Conservation (phyloP, 805 yeast genomes). For the Candida nemodendra region DNA sequence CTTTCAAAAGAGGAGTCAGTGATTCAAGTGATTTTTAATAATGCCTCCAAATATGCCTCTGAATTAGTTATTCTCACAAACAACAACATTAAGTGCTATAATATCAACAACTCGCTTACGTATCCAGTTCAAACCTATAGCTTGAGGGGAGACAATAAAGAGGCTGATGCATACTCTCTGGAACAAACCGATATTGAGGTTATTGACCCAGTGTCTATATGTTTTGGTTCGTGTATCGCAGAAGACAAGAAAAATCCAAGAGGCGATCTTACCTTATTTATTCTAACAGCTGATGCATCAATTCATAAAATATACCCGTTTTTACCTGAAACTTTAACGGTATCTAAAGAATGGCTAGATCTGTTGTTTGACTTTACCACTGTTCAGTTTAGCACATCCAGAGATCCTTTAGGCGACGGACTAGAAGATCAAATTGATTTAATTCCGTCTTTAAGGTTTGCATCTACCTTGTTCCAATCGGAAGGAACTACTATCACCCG, state of each 20-base stretch:
- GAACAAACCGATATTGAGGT: slow-evolving; percentile 10
- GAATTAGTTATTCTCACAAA: slow-evolving; percentile 44
- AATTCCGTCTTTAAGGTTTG: slow-evolving; percentile 26
- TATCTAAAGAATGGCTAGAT: slow-evolving; percentile 33
- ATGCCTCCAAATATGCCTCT: slow-evolving; percentile 41
- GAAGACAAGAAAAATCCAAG: slow-evolving; percentile 20
- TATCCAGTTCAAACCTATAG: slow-evolving; percentile 22
- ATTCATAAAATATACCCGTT: slow-evolving; percentile 65
- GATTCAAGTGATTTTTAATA: slow-evolving; percentile 44
- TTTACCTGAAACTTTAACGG: slow-evolving; percentile 45
- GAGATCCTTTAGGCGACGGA: slow-evolving; percentile 14
- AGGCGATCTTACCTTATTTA: slow-evolving; percentile 53
- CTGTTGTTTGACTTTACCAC: slow-evolving; percentile 26
- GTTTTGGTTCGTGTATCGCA: slow-evolving; percentile 41
- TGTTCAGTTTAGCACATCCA: slow-evolving; percentile 22
- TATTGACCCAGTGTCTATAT: slow-evolving; percentile 39
- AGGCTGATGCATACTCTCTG: slow-evolving; percentile 23
- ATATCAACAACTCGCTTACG: slow-evolving; percentile 29
- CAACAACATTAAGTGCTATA: slow-evolving; percentile 34
- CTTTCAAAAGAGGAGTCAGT: slow-evolving; percentile 27
- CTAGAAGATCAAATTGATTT: slow-evolving; percentile 3
- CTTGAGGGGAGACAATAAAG: slow-evolving; percentile 17
- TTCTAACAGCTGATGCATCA: slow-evolving; percentile 56
- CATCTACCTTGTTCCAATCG: slow-evolving; percentile 19
- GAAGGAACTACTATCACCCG: slow-evolving; percentile 9